Percentiles rank a stretch among this genome's conserved stretches.
These are phyloP conservation scores for Fusarium mundagurra DNA, from an alignment of 2,329 filamentous ascomycete species.

Conservation along the genomic window DNA sequence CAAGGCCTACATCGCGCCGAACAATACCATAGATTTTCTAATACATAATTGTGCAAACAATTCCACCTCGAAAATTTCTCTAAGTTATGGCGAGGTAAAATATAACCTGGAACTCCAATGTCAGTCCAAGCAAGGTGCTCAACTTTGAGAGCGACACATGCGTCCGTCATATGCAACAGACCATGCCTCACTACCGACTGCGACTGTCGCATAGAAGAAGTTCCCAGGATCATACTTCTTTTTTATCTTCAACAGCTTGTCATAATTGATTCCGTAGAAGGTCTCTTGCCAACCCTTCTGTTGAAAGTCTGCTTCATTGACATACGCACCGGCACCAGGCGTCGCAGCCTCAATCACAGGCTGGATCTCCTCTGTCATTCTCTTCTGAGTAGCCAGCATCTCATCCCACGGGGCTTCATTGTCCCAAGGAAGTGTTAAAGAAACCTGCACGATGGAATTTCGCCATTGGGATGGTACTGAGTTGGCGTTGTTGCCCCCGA, in stretches of 20 bases:
- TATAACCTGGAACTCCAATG: neutral
- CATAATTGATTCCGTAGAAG: conserved; percentile 60
- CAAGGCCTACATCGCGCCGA: accelerated
- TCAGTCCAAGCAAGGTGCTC: neutral
- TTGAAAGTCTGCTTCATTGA: conserved; percentile 62
- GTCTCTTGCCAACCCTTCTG: conserved; percentile 53
- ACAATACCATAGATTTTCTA: neutral
- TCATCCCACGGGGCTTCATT: conserved; percentile 42
- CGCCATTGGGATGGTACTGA: conserved; percentile 56
- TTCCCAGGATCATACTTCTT: conserved; percentile 57
- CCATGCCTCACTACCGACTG: conserved; percentile 64
- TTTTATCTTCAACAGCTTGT: conserved; percentile 55
- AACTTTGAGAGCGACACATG: conserved; percentile 17
- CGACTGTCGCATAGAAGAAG: conserved; percentile 58
- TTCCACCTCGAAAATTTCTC: accelerated
- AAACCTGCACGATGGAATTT: conserved; percentile 46
- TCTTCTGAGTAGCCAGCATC: conserved; percentile 44
- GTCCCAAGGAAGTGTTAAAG: conserved; percentile 43
- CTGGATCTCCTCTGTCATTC: conserved; percentile 41
- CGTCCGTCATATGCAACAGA: conserved; percentile 11
- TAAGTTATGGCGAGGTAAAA: neutral
- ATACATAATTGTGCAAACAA: conserved; percentile 3
- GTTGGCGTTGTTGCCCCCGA: conserved; percentile 40
- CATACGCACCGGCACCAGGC: conserved; percentile 55
- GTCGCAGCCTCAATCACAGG: conserved; percentile 47